phyloP scores from a whole-genome alignment of 306 rosid species.

The Bauhinia variegata region DNA sequence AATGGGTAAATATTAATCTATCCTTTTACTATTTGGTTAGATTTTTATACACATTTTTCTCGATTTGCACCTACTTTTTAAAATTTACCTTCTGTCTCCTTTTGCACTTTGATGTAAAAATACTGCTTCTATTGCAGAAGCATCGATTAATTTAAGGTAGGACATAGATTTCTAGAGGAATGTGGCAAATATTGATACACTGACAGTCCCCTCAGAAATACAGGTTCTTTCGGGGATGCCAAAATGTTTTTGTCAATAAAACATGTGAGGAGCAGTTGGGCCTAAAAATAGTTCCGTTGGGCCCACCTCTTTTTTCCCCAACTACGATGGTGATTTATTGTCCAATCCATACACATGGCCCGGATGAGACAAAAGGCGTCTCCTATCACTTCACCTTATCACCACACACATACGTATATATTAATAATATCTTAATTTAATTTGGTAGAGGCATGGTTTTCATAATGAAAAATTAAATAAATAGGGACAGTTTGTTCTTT shows the following conservation, averaged over 20 bases:
- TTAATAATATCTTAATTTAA: neutral
- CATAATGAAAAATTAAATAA: neutral
- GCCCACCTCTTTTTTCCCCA: constrained; percentile 34
- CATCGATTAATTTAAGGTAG: neutral
- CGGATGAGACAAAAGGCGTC: constrained; percentile 2
- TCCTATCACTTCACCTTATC: neutral
- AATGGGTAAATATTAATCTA: no score
- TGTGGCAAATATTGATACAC: no score
- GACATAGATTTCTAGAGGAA: constrained; percentile 2
- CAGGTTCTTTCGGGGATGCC: neutral
- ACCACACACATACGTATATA: neutral
- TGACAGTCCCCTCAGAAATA: constrained; percentile 1
- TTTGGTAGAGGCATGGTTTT: neutral
- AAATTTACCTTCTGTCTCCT: neutral
- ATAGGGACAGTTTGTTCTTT: constrained; percentile 12
- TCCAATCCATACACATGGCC: neutral
- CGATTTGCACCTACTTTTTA: neutral
- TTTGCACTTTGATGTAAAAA: neutral
- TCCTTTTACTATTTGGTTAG: no score
- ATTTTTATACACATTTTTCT: no score
- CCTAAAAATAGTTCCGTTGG: constrained; percentile 30
- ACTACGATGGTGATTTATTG: constrained; percentile 37
- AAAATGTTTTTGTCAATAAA: constrained; percentile 6
- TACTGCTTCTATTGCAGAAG: neutral
- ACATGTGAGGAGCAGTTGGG: constrained; percentile 42